Evolutionary conservation across 371 early-diverging fungal species (phyloP).

Genomic region (Apophysomyces trapeziformis): DNA sequence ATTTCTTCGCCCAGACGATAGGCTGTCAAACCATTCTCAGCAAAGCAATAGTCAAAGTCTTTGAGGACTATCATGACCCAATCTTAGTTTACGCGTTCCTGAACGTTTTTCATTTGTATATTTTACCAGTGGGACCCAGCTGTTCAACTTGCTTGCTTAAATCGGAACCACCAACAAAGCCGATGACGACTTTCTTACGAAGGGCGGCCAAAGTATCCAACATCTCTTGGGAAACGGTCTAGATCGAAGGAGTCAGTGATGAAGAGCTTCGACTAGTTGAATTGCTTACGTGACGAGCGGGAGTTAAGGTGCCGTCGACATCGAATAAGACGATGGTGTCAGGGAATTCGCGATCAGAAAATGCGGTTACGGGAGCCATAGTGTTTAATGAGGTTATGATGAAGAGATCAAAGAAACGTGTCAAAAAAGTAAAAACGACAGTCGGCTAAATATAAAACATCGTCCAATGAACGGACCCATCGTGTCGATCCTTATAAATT

Average conservation of each 20-base stretch:
- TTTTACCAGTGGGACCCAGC: slow-evolving; percentile 83
- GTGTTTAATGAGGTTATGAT: slow-evolving; percentile 5
- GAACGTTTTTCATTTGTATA: neutral
- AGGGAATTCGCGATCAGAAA: slow-evolving; percentile 71
- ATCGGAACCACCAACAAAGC: slow-evolving; percentile 99
- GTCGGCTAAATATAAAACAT: too few relatives aligned
- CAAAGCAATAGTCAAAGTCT: slow-evolving; percentile 97
- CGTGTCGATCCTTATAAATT: slow-evolving; percentile 1
- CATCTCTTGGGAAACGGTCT: slow-evolving; percentile 82
- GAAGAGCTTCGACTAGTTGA: neutral
- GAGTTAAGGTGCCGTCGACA: slow-evolving; percentile 99
- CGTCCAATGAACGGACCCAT: neutral
- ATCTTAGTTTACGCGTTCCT: neutral
- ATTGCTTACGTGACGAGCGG: slow-evolving; percentile 81
- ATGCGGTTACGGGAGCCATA: slow-evolving; percentile 34
- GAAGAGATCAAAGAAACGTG: neutral
- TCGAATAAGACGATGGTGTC: slow-evolving; percentile 96
- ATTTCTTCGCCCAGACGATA: slow-evolving; percentile 83
- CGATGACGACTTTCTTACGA: slow-evolving; percentile 91
- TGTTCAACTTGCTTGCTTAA: slow-evolving; percentile 98
- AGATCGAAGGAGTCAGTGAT: slow-evolving; percentile 3
- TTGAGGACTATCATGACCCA: slow-evolving; percentile 56
- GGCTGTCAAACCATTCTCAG: slow-evolving; percentile 99
- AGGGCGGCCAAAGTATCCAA: slow-evolving; percentile 78
- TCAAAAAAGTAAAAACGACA: neutral